Evolutionary conservation across 805 yeast genomes (phyloP), one percentile per base, ranked within the genome.

Genomic region (Kazachstania taianensis): DNA sequence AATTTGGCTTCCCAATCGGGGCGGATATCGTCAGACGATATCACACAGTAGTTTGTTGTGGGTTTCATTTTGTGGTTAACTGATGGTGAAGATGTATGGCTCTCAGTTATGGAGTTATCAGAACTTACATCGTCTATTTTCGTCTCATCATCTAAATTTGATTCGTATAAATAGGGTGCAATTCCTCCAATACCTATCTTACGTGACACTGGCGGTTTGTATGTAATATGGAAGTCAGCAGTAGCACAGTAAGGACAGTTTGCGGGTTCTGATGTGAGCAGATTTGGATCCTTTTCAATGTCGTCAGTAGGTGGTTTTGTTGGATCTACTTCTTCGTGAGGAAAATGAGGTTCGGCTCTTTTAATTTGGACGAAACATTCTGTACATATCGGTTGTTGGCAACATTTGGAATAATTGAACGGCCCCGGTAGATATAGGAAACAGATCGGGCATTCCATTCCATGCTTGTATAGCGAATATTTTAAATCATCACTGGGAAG

Each of bases 211-310:
- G 79, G 81, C 2, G 89, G 78, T n/a, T 70, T 69, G 56, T 83
- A 89, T 0, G 81, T 75, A 8, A 89, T 79, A 6, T 95, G 94
- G 57, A 87, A 85, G 49, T 81, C 75, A 4, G 82, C 68, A 62
- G 79, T 77, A 1, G 94, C 94, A 63, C 98, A 89, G 55, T 81
- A 89, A 1, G 97, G 97, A 55, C 98, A 89, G 45, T 73, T 71
- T 2, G 95, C 89, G 2, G 89, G 81, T 52, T 87, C 96, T 10
- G 94, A 79, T 1, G 81, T 77, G 37, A 89, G 69, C 25, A 75
- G 66, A 36, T 78, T 78, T 7, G 83, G 80, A 50, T 63, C 67
- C 30, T 56, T 53, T 9, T 51, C 47, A 19, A 53, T 57, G 23
- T 59, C 61, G 33, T 47, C 46, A 13, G 43, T 28, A 8, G 38